Evolutionary conservation across 2,329 filamentous ascomycete genomes (phyloP).

Genomic region (Thelonectria rubi): DNA sequence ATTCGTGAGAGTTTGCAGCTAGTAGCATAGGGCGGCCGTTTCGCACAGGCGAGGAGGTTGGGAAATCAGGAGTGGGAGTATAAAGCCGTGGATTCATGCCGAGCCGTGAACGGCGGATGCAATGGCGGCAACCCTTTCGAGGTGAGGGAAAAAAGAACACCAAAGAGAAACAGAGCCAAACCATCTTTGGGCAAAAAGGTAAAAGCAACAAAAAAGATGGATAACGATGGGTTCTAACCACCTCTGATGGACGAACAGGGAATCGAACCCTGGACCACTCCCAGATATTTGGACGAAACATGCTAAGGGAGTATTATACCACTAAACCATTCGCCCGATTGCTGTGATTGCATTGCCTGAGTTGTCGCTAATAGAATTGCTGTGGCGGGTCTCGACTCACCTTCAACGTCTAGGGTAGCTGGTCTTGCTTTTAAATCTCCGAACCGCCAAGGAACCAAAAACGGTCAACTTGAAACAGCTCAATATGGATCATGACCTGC

Average conservation of each 20-base stretch:
- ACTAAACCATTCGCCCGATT: constrained; percentile 43
- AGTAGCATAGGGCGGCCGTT: no score
- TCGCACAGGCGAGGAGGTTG: no score
- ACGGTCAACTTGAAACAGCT: background rate
- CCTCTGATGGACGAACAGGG: constrained; percentile 37
- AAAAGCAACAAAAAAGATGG: background rate
- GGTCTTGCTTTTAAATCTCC: background rate
- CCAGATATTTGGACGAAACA: constrained; percentile 24
- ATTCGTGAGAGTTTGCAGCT: no score
- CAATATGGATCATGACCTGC: background rate
- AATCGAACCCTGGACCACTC: constrained; percentile 39
- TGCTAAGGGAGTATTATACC: constrained; percentile 44
- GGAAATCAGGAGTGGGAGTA: no score
- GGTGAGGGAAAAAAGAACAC: no score
- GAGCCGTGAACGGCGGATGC: no score
- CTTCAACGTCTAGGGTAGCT: constrained; percentile 13
- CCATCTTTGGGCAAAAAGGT: no score
- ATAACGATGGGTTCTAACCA: constrained; percentile 26
- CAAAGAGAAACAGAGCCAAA: no score
- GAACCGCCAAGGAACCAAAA: background rate
- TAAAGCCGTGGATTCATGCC: no score
- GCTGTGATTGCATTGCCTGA: background rate
- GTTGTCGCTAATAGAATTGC: constrained; percentile 17
- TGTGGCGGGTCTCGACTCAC: background rate
- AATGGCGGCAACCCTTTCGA: no score